These are phyloP conservation scores for Pseudevernia furfuracea DNA, from an alignment of 495 filamentous ascomycete genomes.

Conservation along the genomic window DNA sequence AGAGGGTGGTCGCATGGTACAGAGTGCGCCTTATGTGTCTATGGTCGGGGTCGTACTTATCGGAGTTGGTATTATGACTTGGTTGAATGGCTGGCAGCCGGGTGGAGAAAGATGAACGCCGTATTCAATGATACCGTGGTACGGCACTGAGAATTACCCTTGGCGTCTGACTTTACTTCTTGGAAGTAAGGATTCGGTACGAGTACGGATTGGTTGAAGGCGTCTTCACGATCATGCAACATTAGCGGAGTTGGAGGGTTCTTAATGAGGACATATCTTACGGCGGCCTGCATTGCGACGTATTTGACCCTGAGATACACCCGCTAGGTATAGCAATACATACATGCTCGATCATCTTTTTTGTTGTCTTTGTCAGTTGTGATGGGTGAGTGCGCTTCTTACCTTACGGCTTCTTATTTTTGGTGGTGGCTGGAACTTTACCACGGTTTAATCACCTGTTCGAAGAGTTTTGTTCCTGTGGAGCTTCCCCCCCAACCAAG, in stretches of 20 bases:
- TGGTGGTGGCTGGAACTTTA: neutral
- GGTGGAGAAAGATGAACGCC: slow-evolving; percentile 50
- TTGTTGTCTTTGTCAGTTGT: neutral
- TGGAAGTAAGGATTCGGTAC: neutral
- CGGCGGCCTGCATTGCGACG: neutral
- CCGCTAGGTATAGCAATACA: neutral
- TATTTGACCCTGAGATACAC: neutral
- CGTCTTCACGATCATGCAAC: neutral
- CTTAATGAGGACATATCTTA: neutral
- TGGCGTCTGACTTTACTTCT: neutral
- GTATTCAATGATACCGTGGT: neutral
- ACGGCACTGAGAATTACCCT: neutral
- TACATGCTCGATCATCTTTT: neutral
- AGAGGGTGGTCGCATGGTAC: slow-evolving; percentile 40
- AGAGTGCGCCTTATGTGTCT: slow-evolving; percentile 73
- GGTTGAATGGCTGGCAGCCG: slow-evolving; percentile 76
- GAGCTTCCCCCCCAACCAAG: neutral
- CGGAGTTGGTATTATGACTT: slow-evolving; percentile 89
- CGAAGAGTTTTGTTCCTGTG: neutral
- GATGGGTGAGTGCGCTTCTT: neutral
- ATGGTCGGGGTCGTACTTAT: slow-evolving; percentile 85
- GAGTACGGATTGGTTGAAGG: neutral
- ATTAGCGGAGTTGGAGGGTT: slow-evolving; percentile 1
- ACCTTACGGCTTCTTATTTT: neutral
- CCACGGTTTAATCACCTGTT: neutral